phyloP scores from a whole-genome alignment of 2,329 filamentous ascomycete genomes.

The Alternaria gaisen region DNA sequence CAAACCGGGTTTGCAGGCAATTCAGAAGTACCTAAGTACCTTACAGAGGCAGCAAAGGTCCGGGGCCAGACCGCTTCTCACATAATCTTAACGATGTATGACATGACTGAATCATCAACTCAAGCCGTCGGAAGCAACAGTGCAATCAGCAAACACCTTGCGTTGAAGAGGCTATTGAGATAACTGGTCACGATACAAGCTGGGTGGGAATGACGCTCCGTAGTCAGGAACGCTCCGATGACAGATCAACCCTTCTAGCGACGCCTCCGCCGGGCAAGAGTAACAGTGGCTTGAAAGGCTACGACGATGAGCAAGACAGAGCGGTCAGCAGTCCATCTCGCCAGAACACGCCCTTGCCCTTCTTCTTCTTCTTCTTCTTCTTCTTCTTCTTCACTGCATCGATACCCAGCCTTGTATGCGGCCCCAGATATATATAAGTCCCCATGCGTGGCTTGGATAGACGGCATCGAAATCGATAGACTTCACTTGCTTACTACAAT shows the following conservation, averaged over 20 bases:
- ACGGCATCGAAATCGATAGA: constrained; percentile 4
- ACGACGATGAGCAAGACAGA: constrained; percentile 21
- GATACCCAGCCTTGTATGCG: constrained; percentile 1
- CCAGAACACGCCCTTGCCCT: constrained; percentile 6
- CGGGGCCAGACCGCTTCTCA: constrained; percentile 2
- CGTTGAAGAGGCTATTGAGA: not conserved
- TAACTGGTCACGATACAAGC: not conserved
- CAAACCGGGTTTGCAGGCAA: constrained; percentile 28
- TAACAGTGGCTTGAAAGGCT: constrained; percentile 41
- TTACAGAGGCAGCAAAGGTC: not conserved
- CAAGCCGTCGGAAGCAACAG: not conserved
- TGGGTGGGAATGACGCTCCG: not conserved
- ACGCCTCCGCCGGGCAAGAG: constrained; percentile 28
- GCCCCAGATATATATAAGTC: constrained; percentile 27
- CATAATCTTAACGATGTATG: not conserved
- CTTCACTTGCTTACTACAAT: constrained; percentile 8
- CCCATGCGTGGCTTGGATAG: constrained; percentile 4
- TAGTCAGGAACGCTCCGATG: constrained; percentile 8
- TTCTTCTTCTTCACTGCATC: constrained; percentile 3
- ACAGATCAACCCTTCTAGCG: constrained; percentile 19
- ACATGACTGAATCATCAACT: not conserved
- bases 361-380: constrained; percentile 4
- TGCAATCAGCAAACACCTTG: not conserved
- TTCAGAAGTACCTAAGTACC: constrained; percentile 26
- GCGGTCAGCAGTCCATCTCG: constrained; percentile 31